phyloP scores from a whole-genome alignment of 148 eudicot species.

The Amaranthus cruentus region DNA sequence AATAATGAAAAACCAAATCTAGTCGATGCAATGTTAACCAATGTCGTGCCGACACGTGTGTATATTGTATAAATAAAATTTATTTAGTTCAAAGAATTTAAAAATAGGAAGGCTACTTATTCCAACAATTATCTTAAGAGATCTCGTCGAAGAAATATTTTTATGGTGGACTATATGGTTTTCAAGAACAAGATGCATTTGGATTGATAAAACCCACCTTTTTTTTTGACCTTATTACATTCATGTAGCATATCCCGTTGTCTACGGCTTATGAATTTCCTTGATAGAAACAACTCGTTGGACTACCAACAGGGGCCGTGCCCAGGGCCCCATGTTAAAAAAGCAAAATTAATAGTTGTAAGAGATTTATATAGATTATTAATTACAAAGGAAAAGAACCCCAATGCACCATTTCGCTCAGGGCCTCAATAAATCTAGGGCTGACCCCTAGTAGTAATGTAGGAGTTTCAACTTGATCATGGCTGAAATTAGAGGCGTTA shows the following conservation, averaged over 20 bases:
- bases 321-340: too few relatives aligned
- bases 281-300: not conserved
- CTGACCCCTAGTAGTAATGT: too few relatives aligned
- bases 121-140: conserved; percentile 25
- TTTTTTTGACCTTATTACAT: not conserved
- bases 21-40: conserved; percentile 16
- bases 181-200: conserved; percentile 20
- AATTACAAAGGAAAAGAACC: too few relatives aligned
- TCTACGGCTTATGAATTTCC: conserved; percentile 5
- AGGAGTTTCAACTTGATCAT: too few relatives aligned
- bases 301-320: not conserved
- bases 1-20: conserved; percentile 1
- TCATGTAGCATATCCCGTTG: conserved; percentile 12
- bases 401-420: too few relatives aligned
- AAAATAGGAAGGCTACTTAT: conserved; percentile 19
- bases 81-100: not conserved
- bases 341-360: too few relatives aligned
- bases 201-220: conserved; percentile 12
- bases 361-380: too few relatives aligned
- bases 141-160: conserved; percentile 22
- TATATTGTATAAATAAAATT: not conserved
- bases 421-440: too few relatives aligned
- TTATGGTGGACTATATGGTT: conserved; percentile 16
- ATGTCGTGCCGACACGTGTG: conserved; percentile 4
- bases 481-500: too few relatives aligned